Evolutionary conservation across 2,329 filamentous ascomycete species (phyloP), one percentile per base, ranked within the genome.

Genomic region (Plenodomus biglobosus): DNA sequence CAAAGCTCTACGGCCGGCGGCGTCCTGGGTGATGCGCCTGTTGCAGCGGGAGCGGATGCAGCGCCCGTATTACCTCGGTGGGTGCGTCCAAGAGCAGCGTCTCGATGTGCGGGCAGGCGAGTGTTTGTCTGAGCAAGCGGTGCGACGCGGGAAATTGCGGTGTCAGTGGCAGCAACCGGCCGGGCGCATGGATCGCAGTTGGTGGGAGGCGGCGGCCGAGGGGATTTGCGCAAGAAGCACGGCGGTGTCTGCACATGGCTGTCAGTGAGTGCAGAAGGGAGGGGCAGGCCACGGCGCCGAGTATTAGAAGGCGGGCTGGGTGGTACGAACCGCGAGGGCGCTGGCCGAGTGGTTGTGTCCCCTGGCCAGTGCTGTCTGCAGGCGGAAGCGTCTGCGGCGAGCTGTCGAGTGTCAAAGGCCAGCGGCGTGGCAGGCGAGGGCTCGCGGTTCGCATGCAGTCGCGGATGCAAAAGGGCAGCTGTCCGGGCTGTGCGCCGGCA

Each of bases 271-370:
- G 35, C 35, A 18, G 18, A 18, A 37, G 16, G 48, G 42, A 46
- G 44, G 38, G 32, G 40, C 44, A 41, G 39, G 36, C 43, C 44
- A 44, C 42, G 50, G 40, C 42, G 53, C 50, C 41, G 53, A 55
- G 45, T 58, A 56, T 57, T 61, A 58, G 56, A 60, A 44, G 53
- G 57, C 48, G 51, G 47, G 53, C 45, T 44, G 55, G 58, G 67
- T 69, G 46, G 66, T 64, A 71, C 68, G 58, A 69, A 71, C 68
- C 56, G 61, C 55, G 51, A 50, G 51, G 60, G 55, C 49, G 49
- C 53, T 62, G 61, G 45, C 49, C 50, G 40, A 46, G 57, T 56
- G 53, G 46, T 58, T 50, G 56, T 59, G 54, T 64, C 55, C 56
- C 62, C 58, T 55, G 41, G 53, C 52, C 49, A 48, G 47, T 38